Evolutionary conservation across 768 basidiomycete genomes (phyloP).

Genomic region (Xerocomellus chrysenteron): DNA sequence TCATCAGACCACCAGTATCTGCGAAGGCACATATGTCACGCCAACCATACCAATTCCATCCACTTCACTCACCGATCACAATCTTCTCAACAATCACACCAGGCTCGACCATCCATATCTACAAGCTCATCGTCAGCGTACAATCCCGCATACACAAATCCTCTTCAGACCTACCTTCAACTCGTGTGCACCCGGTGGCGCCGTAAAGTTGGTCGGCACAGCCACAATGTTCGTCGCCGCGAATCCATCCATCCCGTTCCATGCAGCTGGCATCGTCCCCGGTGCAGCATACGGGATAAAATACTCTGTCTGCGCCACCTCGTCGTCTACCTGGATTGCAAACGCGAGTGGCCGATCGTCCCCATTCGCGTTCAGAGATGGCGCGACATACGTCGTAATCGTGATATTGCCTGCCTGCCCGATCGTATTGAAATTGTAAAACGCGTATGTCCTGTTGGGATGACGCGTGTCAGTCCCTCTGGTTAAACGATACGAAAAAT

Average conservation of each 20-base stretch:
- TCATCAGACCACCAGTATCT: not conserved
- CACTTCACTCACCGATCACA: not conserved
- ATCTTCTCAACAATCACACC: not conserved
- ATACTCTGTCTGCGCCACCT: not conserved
- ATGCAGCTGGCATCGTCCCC: not conserved
- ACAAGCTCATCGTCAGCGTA: not conserved
- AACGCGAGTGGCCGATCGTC: not conserved
- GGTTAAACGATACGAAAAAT: not conserved
- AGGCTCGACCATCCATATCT: conserved; percentile 1
- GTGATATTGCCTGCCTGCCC: not conserved
- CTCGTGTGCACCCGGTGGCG: not conserved
- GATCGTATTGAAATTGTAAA: conserved; percentile 6
- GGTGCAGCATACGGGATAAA: not conserved
- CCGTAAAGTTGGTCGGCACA: not conserved
- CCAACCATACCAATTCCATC: no score
- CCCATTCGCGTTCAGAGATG: not conserved
- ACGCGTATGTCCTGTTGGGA: conserved; percentile 35
- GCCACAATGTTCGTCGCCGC: not conserved
- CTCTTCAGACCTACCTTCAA: not conserved
- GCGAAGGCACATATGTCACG: not conserved
- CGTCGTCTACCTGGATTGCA: not conserved
- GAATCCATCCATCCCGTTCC: not conserved
- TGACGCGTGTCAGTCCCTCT: not conserved
- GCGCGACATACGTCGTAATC: not conserved
- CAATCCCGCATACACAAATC: not conserved